A percentile compares a stretch with the other conserved stretches of the same genome.
These are phyloP conservation scores for Cryphonectria japonica DNA, from an alignment of 2,329 filamentous ascomycete species.

Conservation along the genomic window DNA sequence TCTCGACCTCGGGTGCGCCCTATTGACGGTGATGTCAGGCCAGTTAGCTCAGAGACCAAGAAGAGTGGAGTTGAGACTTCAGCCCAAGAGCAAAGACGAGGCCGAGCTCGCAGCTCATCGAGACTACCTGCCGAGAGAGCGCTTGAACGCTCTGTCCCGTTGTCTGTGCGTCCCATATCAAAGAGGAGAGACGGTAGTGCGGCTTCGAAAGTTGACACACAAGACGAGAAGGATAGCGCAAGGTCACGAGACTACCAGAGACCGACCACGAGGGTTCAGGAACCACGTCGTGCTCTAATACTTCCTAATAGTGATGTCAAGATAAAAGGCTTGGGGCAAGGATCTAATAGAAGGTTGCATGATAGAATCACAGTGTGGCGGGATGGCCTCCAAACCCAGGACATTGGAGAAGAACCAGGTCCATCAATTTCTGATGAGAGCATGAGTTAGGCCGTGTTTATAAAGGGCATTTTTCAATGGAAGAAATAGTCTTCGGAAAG, in stretches of 20 bases:
- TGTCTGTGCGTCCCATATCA: neutral
- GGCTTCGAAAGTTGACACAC: neutral
- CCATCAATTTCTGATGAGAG: neutral
- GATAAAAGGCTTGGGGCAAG: constrained; percentile 23
- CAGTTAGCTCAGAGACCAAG: neutral
- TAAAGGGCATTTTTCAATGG: neutral
- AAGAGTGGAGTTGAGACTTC: neutral
- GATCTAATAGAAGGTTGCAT: constrained; percentile 12
- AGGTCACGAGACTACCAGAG: neutral
- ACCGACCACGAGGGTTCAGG: neutral
- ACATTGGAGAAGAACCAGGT: neutral
- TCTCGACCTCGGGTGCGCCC: constrained; percentile 6
- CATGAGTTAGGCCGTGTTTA: neutral
- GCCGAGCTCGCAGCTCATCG: neutral
- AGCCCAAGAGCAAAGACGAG: neutral
- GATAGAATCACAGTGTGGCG: constrained; percentile 13
- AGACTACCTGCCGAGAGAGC: neutral
- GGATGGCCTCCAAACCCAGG: neutral
- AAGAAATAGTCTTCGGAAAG: neutral
- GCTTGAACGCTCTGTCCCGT: neutral
- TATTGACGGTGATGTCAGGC: too few relatives aligned
- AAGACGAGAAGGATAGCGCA: neutral
- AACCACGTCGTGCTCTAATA: constrained; percentile 7
- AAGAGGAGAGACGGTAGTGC: too few relatives aligned
- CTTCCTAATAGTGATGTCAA: neutral